These are phyloP conservation scores for Globisporangium rhizosaccharum DNA, from an alignment of 352 stramenopile species.

Conservation along the genomic window DNA sequence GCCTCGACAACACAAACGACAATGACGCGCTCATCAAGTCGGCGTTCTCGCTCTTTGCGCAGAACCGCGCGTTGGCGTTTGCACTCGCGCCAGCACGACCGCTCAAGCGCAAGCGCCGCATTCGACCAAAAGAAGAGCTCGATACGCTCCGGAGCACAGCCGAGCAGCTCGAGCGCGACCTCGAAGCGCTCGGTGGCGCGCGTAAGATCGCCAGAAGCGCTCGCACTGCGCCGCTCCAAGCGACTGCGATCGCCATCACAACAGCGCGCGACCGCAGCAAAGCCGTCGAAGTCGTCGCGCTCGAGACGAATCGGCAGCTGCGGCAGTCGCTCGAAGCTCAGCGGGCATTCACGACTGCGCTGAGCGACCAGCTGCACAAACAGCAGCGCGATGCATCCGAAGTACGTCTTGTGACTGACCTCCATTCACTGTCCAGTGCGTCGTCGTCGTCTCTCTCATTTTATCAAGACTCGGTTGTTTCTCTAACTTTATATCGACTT, in stretches of 20 bases:
- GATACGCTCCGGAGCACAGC: conserved; percentile 5
- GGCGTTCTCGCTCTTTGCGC: conserved; percentile 8
- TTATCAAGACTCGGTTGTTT: too few species aligned
- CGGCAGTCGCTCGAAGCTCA: conserved; percentile 4
- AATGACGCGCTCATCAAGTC: background rate
- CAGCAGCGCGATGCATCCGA: background rate
- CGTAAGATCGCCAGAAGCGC: background rate
- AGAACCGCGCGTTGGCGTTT: conserved; percentile 4
- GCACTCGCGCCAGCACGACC: conserved; percentile 4
- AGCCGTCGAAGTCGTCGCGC: background rate
- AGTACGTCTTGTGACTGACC: background rate
- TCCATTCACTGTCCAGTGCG: too few species aligned
- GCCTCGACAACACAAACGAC: background rate
- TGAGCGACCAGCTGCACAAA: background rate
- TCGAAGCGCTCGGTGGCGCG: background rate
- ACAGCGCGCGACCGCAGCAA: background rate
- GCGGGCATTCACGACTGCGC: conserved; percentile 1
- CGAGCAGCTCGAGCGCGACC: conserved; percentile 1
- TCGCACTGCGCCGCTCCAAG: background rate
- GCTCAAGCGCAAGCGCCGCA: conserved; percentile 6
- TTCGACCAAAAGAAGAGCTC: conserved; percentile 10
- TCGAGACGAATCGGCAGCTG: conserved; percentile 9
- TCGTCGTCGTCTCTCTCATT: background rate
- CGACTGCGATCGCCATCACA: background rate
- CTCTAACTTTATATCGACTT: background rate